Conservation (phyloP, 192 early-diverging fungal species). For the Spinellus fusiger region DNA sequence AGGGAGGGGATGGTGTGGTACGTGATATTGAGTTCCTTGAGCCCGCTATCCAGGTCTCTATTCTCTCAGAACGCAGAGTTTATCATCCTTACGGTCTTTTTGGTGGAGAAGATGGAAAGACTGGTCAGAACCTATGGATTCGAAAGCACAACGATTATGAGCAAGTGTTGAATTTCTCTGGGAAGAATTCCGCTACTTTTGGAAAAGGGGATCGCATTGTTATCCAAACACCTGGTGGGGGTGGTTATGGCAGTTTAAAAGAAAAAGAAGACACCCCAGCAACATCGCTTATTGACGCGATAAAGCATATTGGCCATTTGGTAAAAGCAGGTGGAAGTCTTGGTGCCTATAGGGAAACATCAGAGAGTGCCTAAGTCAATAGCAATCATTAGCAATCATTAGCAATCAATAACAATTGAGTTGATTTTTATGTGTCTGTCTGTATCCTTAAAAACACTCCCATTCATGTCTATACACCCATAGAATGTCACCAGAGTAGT, state of each 20-base stretch:
- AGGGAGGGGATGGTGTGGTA: constrained; percentile 86
- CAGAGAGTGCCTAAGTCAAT: not conserved
- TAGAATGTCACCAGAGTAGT: too few species aligned
- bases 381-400: too few species aligned
- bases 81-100: constrained; percentile 81
- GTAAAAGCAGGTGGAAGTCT: not conserved
- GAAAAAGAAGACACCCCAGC: not conserved
- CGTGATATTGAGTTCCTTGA: constrained; percentile 94
- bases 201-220: constrained; percentile 73
- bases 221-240: constrained; percentile 90
- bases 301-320: not conserved
- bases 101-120: constrained; percentile 68
- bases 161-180: constrained; percentile 32
- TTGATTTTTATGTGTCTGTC: too few species aligned
- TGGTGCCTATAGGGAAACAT: not conserved
- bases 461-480: too few species aligned
- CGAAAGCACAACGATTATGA: constrained; percentile 38
- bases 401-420: too few species aligned
- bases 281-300: not conserved
- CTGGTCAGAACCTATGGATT: constrained; percentile 78
- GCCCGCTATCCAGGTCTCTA: constrained; percentile 71
- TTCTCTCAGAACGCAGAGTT: constrained; percentile 89
- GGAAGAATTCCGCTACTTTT: constrained; percentile 84
- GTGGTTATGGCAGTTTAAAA: constrained; percentile 75
- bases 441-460: too few species aligned